Evolutionary conservation across 2,329 filamentous ascomycete genomes (phyloP).

Genomic region (Fonsecaea nubica): DNA sequence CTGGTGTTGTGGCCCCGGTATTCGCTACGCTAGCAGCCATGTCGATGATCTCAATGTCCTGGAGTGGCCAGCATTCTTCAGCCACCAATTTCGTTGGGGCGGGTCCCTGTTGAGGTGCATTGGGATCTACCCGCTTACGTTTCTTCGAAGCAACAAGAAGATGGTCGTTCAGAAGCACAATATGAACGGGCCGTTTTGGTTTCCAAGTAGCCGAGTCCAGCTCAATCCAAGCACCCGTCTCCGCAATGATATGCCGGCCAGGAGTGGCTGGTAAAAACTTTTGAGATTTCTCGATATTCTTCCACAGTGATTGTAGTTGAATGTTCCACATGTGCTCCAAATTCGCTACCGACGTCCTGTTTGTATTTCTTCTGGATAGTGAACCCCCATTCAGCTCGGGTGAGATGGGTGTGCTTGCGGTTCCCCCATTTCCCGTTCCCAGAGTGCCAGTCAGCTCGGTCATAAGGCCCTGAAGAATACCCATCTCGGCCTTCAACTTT

Average conservation of each 20-base stretch:
- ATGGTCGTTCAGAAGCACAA: conserved; percentile 94
- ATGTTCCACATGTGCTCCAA: conserved; percentile 72
- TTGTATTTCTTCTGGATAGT: conserved; percentile 64
- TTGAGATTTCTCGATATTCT: conserved; percentile 95
- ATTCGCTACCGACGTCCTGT: conserved; percentile 85
- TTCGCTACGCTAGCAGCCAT: conserved; percentile 64
- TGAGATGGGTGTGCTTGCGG: conserved; percentile 56
- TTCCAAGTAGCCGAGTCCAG: conserved; percentile 98
- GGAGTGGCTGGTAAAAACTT: conserved; percentile 91
- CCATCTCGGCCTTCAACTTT: conserved; percentile 96
- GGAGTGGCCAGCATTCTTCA: conserved; percentile 89
- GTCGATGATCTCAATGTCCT: conserved; percentile 92
- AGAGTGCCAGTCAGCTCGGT: conserved; percentile 82
- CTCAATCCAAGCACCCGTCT: conserved; percentile 93
- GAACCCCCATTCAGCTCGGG: conserved; percentile 27
- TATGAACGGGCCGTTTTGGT: conserved; percentile 82
- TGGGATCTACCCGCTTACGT: conserved; percentile 82
- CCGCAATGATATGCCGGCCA: conserved; percentile 91
- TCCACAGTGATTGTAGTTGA: conserved; percentile 83
- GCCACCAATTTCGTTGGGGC: conserved; percentile 78
- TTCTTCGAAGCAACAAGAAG: conserved; percentile 88
- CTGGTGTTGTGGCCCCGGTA: conserved; percentile 46
- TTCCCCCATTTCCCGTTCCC: conserved; percentile 45
- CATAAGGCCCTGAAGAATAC: conserved; percentile 86
- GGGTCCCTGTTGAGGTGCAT: conserved; percentile 53